These are phyloP conservation scores for Grifola frondosa DNA, from an alignment of 1,284 basidiomycete genomes.

Conservation along the genomic window DNA sequence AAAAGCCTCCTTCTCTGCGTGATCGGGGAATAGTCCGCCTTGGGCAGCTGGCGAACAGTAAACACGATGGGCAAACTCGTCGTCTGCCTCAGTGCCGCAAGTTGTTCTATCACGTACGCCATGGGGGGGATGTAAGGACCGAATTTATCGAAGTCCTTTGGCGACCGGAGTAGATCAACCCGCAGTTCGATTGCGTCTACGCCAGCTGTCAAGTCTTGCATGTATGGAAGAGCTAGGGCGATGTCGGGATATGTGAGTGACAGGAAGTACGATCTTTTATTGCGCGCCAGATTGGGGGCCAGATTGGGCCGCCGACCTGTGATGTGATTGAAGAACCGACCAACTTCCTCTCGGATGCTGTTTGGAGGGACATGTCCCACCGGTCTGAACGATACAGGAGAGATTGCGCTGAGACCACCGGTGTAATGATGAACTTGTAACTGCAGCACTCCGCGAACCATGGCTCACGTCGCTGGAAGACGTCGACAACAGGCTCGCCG, in stretches of 20 bases:
- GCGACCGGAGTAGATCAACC: slow-evolving; percentile 82
- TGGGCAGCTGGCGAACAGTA: slow-evolving; percentile 86
- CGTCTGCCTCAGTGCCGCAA: slow-evolving; percentile 76
- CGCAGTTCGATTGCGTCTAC: slow-evolving; percentile 93
- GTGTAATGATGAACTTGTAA: slow-evolving; percentile 82
- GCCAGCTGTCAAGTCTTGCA: slow-evolving; percentile 79
- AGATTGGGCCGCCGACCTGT: slow-evolving; percentile 74
- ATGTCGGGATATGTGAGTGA: slow-evolving; percentile 92
- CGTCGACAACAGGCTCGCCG: slow-evolving; percentile 81
- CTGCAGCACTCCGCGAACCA: slow-evolving; percentile 89
- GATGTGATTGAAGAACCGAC: slow-evolving; percentile 87
- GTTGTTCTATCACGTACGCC: slow-evolving; percentile 79
- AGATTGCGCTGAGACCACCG: slow-evolving; percentile 34
- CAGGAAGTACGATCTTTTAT: slow-evolving; percentile 84
- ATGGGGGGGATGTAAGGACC: slow-evolving; percentile 65
- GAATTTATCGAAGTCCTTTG: slow-evolving; percentile 42
- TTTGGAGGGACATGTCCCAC: slow-evolving; percentile 3
- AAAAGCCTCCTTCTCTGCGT: slow-evolving; percentile 73
- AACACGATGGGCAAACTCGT: slow-evolving; percentile 89
- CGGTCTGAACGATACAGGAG: background rate
- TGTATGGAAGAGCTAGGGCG: slow-evolving; percentile 63
- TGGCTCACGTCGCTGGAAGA: slow-evolving; percentile 81
- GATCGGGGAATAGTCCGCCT: slow-evolving; percentile 91
- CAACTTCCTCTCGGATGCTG: slow-evolving; percentile 47
- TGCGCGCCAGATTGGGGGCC: slow-evolving; percentile 54